A percentile compares a stretch with the other conserved stretches of the same genome.
phyloP scores from a whole-genome alignment of 2,329 filamentous ascomycete genomes.

The Didymella arachidicola region DNA sequence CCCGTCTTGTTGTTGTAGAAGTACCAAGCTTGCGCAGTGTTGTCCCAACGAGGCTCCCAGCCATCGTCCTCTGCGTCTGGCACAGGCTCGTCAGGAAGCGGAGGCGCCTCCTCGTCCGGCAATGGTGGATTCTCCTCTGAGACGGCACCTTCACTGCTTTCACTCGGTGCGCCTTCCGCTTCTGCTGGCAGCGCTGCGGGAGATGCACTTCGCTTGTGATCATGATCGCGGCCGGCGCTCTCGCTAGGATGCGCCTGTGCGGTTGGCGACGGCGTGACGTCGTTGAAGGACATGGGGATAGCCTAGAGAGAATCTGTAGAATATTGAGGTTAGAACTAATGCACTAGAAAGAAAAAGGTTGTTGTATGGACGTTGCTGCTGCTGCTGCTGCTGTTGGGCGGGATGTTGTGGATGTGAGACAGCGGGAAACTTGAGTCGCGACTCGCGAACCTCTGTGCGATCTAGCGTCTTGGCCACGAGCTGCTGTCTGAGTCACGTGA shows the following conservation, averaged over 20 bases:
- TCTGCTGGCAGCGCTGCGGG: conserved; percentile 11
- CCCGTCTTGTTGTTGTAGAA: conserved; percentile 84
- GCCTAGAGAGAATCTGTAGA: conserved; percentile 21
- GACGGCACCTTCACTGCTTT: conserved; percentile 20
- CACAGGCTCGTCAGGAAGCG: conserved; percentile 60
- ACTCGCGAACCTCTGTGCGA: conserved; percentile 9
- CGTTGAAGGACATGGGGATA: conserved; percentile 28
- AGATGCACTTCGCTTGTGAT: conserved; percentile 19
- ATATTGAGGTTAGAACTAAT: conserved; percentile 29
- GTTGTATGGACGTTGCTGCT: conserved; percentile 29
- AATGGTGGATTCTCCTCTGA: conserved; percentile 31
- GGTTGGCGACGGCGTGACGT: conserved; percentile 25
- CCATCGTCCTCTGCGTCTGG: conserved; percentile 65
- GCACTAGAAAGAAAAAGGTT: conserved; percentile 23
- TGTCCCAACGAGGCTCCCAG: conserved; percentile 84
- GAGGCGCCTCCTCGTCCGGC: conserved; percentile 44
- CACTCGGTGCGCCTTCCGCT: conserved; percentile 19
- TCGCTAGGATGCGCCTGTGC: conserved; percentile 20
- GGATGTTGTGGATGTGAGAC: conserved; percentile 14
- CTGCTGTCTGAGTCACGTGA: conserved; percentile 5
- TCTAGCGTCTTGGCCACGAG: conserved; percentile 12
- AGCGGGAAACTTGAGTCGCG: conserved; percentile 16
- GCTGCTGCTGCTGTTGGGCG: conserved; percentile 18
- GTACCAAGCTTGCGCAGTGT: conserved; percentile 73
- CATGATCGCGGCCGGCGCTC: conserved; percentile 18